These are phyloP conservation scores for Trametes gibbosa DNA, from an alignment of 768 basidiomycete species.

Conservation along the genomic window DNA sequence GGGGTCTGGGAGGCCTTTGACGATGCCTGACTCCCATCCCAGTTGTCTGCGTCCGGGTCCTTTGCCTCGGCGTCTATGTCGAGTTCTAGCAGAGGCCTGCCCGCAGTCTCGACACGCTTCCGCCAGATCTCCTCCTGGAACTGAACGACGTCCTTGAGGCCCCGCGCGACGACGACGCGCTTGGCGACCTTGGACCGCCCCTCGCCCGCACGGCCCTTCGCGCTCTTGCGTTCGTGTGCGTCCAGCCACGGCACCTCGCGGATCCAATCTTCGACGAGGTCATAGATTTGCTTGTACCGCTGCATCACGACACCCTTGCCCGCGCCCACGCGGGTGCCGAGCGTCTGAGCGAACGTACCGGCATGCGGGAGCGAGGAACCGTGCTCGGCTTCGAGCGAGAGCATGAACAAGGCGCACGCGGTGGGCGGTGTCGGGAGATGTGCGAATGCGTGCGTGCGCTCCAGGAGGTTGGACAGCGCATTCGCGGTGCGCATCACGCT, in stretches of 20 bases:
- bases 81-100: slow-evolving; percentile 38
- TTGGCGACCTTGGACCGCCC: slow-evolving; percentile 62
- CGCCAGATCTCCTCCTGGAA: slow-evolving; percentile 64
- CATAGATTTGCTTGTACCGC: slow-evolving; percentile 66
- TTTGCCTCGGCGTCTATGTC: slow-evolving; percentile 30
- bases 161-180: slow-evolving; percentile 62
- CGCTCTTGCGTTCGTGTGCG: slow-evolving; percentile 42
- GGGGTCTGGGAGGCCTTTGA: background rate
- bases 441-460: slow-evolving; percentile 31
- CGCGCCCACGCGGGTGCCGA: slow-evolving; percentile 51
- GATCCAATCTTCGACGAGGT: slow-evolving; percentile 57
- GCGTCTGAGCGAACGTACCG: slow-evolving; percentile 52
- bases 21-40: slow-evolving; percentile 7
- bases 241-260: slow-evolving; percentile 74
- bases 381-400: slow-evolving; percentile 67
- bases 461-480: slow-evolving; percentile 22
- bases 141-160: slow-evolving; percentile 65
- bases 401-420: slow-evolving; percentile 68
- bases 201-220: slow-evolving; percentile 27
- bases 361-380: slow-evolving; percentile 51
- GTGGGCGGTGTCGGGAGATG: slow-evolving; percentile 43
- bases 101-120: slow-evolving; percentile 36
- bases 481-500: slow-evolving; percentile 21
- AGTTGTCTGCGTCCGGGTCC: slow-evolving; percentile 10
- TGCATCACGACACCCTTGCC: slow-evolving; percentile 58